phyloP scores from a whole-genome alignment of 192 early-diverging fungal species.

The Rhizophagus sp. region DNA sequence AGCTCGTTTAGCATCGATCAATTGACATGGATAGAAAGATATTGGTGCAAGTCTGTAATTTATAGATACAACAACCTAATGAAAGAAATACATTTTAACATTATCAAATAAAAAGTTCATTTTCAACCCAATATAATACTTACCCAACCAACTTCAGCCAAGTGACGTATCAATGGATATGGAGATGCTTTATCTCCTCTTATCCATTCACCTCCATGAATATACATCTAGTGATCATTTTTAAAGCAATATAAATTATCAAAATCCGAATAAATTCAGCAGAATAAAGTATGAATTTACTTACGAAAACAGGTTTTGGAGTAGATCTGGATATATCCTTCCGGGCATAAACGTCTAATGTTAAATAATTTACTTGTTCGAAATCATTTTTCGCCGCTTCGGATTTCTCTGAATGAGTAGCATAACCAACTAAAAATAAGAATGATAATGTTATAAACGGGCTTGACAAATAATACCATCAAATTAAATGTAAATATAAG shows the following conservation, averaged over 20 bases:
- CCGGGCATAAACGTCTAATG: constrained; percentile 39
- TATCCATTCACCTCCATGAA: constrained; percentile 69
- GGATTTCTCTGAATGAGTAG: not conserved
- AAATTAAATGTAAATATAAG: not conserved
- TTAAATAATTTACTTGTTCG: constrained; percentile 33
- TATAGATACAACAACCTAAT: constrained; percentile 63
- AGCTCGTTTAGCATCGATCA: constrained; percentile 69
- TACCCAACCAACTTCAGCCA: constrained; percentile 24
- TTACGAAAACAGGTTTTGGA: constrained; percentile 40
- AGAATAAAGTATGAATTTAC: not conserved
- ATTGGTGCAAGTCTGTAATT: constrained; percentile 55
- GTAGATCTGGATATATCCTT: constrained; percentile 30
- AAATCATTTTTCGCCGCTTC: constrained; percentile 29
- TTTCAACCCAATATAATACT: not conserved
- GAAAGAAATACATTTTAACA: constrained; percentile 4
- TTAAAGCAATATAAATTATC: not conserved
- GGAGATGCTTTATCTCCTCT: constrained; percentile 53
- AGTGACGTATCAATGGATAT: constrained; percentile 27
- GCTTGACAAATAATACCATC: not conserved
- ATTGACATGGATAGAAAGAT: constrained; percentile 53
- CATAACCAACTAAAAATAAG: not conserved
- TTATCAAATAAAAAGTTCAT: not conserved
- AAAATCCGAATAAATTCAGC: not conserved
- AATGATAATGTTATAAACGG: not conserved
- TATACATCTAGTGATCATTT: constrained; percentile 49